These are phyloP conservation scores for Aspergillus steynii DNA, from an alignment of 495 filamentous ascomycete genomes.

Conservation along the genomic window DNA sequence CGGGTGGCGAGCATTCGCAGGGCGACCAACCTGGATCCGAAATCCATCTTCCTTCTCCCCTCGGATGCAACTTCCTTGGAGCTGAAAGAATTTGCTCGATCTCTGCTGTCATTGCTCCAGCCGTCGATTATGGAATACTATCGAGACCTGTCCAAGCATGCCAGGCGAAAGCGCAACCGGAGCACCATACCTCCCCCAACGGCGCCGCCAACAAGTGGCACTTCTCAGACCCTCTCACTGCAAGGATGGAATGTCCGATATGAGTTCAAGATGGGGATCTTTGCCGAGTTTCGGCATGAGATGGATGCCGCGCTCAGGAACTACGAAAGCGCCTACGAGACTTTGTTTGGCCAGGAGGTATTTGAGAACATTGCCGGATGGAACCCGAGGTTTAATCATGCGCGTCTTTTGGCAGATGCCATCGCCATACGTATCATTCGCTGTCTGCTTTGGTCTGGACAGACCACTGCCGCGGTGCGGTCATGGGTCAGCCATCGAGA, in stretches of 20 bases:
- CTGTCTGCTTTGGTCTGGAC: constrained; percentile 73
- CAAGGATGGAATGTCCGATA: constrained; percentile 90
- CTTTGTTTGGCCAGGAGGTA: constrained; percentile 73
- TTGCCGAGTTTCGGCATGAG: constrained; percentile 88
- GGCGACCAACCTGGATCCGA: constrained; percentile 76
- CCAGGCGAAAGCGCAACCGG: constrained; percentile 77
- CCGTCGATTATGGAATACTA: constrained; percentile 78
- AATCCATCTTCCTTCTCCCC: constrained; percentile 75
- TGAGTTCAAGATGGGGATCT: constrained; percentile 86
- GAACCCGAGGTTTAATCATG: constrained; percentile 84
- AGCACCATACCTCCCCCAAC: constrained; percentile 76
- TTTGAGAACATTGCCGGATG: constrained; percentile 85
- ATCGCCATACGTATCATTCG: constrained; percentile 76
- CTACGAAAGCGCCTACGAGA: constrained; percentile 82
- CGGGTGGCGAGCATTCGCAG: constrained; percentile 72
- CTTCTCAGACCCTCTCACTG: constrained; percentile 77
- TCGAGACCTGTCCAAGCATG: constrained; percentile 84
- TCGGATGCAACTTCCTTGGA: constrained; percentile 60
- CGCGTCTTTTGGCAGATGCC: constrained; percentile 74
- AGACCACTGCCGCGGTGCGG: constrained; percentile 71
- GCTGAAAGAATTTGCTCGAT: constrained; percentile 63
- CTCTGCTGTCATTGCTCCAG: constrained; percentile 59
- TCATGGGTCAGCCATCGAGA: constrained; percentile 74
- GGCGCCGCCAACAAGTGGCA: constrained; percentile 78
- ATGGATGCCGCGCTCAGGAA: constrained; percentile 81